phyloP scores from a whole-genome alignment of 1,139 yeast genomes.

The Hyphopichia pseudoburtonii region DNA sequence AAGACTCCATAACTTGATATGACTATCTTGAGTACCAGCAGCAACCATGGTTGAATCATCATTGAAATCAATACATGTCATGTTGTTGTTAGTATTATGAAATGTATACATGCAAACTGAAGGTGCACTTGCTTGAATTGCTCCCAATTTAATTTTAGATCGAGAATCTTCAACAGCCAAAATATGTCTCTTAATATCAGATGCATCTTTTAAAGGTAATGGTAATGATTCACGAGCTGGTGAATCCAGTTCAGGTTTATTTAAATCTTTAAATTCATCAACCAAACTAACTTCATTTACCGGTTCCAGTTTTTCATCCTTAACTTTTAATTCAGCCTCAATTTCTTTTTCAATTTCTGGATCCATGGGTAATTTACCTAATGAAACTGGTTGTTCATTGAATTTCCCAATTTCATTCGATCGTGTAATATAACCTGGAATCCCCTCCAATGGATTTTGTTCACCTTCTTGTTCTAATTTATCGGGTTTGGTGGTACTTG shows the following conservation, averaged over 20 bases:
- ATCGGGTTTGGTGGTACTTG: conserved; percentile 45
- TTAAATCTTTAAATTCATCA: conserved; percentile 52
- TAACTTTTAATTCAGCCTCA: conserved; percentile 75
- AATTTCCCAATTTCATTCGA: conserved; percentile 55
- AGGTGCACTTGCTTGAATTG: conserved; percentile 79
- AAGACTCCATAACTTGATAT: conserved; percentile 86
- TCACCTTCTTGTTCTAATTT: conserved; percentile 46
- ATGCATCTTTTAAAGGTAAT: conserved; percentile 76
- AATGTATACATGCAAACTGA: conserved; percentile 98
- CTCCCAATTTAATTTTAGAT: conserved; percentile 60
- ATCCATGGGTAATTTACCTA: conserved; percentile 84
- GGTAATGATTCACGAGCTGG: conserved; percentile 80
- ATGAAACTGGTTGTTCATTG: conserved; percentile 70
- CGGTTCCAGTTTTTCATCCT: conserved; percentile 56
- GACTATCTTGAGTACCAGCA: conserved; percentile 92
- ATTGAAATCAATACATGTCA: conserved; percentile 82
- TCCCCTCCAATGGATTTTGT: conserved; percentile 62
- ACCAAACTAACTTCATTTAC: conserved; percentile 43
- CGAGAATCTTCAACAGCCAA: conserved; percentile 80
- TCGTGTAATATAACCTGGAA: conserved; percentile 53
- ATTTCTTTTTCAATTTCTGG: conserved; percentile 83
- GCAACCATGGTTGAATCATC: conserved; percentile 87
- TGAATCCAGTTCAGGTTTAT: conserved; percentile 56
- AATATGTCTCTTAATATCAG: conserved; percentile 78
- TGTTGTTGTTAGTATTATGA: conserved; percentile 88